Conservation (phyloP, 768 basidiomycete species). For the Suillus tomentosus region DNA sequence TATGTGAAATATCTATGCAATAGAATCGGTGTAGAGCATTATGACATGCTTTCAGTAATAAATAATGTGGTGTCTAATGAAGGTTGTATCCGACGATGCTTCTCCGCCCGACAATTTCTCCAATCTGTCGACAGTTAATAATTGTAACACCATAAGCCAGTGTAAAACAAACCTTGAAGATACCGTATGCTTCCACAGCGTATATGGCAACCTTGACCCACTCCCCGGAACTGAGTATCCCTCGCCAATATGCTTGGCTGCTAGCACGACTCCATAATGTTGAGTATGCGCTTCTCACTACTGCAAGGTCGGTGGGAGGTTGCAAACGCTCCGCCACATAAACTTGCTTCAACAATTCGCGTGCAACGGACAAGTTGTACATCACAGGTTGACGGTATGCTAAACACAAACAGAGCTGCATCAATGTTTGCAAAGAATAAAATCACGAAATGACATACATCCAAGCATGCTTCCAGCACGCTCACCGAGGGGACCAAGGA, state of each 20-base stretch:
- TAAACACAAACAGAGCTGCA: slow-evolving; percentile 20
- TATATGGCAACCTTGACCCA: slow-evolving; percentile 70
- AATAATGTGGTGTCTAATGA: slow-evolving; percentile 39
- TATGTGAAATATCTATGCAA: slow-evolving; percentile 3
- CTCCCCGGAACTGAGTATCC: slow-evolving; percentile 62
- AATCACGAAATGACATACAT: slow-evolving; percentile 37
- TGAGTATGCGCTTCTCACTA: slow-evolving; percentile 60
- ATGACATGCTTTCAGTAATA: neutral
- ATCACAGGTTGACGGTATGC: slow-evolving; percentile 77
- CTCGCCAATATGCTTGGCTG: slow-evolving; percentile 61
- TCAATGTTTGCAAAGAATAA: neutral
- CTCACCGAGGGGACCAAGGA: slow-evolving; percentile 51
- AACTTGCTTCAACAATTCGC: slow-evolving; percentile 75
- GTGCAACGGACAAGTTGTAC: slow-evolving; percentile 78
- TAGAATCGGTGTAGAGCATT: neutral
- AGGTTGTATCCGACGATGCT: slow-evolving; percentile 79
- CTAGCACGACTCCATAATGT: slow-evolving; percentile 64
- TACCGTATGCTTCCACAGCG: slow-evolving; percentile 84
- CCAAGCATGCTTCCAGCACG: slow-evolving; percentile 61
- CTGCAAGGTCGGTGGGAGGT: slow-evolving; percentile 61
- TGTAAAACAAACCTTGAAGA: slow-evolving; percentile 68
- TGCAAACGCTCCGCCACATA: slow-evolving; percentile 63
- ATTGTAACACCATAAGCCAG: neutral
- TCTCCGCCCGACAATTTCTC: slow-evolving; percentile 85
- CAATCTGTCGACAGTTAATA: slow-evolving; percentile 52